A percentile compares a stretch with the other conserved stretches of the same genome.
These are phyloP conservation scores for Kwoniella sp. DNA, from an alignment of 768 basidiomycete genomes.

Conservation along the genomic window DNA sequence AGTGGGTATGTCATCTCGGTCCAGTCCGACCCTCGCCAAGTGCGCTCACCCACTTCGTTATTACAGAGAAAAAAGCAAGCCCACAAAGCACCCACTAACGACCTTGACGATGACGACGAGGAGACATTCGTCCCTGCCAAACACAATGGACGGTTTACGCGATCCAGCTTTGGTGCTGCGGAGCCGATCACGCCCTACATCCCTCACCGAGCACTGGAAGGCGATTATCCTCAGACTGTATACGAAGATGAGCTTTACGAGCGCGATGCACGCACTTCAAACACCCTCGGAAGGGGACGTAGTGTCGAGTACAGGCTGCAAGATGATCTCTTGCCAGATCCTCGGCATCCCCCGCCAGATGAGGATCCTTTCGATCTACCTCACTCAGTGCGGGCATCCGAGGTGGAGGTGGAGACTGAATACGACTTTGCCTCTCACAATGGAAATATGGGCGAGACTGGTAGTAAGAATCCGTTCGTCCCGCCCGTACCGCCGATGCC, in stretches of 20 bases:
- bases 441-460: too few species aligned
- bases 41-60: neutral
- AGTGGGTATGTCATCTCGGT: constrained; percentile 12
- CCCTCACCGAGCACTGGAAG: neutral
- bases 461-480: constrained; percentile 11
- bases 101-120: neutral
- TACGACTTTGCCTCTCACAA: too few species aligned
- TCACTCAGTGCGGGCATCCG: too few species aligned
- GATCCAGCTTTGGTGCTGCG: constrained; percentile 13
- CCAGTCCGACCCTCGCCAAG: neutral
- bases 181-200: constrained; percentile 8
- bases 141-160: constrained; percentile 5
- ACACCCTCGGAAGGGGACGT: too few species aligned
- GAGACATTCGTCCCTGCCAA: neutral
- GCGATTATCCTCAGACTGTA: too few species aligned
- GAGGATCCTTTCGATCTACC: too few species aligned
- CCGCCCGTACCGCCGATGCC: constrained; percentile 5
- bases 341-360: too few species aligned
- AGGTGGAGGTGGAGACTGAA: too few species aligned
- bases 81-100: constrained; percentile 1
- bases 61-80: constrained; percentile 9
- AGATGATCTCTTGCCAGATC: too few species aligned
- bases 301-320: neutral
- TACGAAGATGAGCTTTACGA: too few species aligned
- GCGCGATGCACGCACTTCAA: too few species aligned